Evolutionary conservation across 148 eudicot genomes (phyloP), one percentile per base, ranked within the genome.

Genomic region (Rhododendron ovatum): DNA sequence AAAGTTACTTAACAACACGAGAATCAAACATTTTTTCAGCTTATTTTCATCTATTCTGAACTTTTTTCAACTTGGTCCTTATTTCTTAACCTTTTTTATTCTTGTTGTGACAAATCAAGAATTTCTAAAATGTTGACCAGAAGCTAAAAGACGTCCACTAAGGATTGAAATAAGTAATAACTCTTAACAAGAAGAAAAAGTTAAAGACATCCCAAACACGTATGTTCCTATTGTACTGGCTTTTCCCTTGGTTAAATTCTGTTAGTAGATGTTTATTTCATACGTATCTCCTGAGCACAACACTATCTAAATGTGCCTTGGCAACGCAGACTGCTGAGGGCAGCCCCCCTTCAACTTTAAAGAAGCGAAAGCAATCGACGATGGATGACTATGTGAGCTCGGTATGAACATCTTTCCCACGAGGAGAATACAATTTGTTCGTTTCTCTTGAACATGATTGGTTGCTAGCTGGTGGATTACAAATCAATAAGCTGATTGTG

Each of bases 261-360:
- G 11, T 51, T 28, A 26, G 1, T 28, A 26, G 0, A 37, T 74
- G 22, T 12, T 84, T 77, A 11, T 18, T 84, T 28, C 5, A 8
- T 10, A 9, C 47, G 28, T 81, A 47, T 71, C 86, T 39, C 51
- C 89, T 90, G 90, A 91, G 90, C 91, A 88, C 28, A 30, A 91
- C 96, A 11, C 97, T 98, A 83, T 94, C 97, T 24, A 95, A 95
- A 88, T 96, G 95, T 22, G 92, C 91, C n/a, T 67, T 87, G 81
- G 88, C 88, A 59, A 91, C 93, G 53, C 96, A 93, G 85, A 93
- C 91, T 41, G 91, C 94, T n/a, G 98, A 94, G 88, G 76, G 39
- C 37, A 92, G 96, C 85, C 96, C 98, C 2, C 89, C 93, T 39
- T 51, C 91, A 7, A 90, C 90, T 75, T 24, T 82, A 43, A 96